Conservation (phyloP, 495 filamentous ascomycete genomes). For the Penicillium atrosanguineum region DNA sequence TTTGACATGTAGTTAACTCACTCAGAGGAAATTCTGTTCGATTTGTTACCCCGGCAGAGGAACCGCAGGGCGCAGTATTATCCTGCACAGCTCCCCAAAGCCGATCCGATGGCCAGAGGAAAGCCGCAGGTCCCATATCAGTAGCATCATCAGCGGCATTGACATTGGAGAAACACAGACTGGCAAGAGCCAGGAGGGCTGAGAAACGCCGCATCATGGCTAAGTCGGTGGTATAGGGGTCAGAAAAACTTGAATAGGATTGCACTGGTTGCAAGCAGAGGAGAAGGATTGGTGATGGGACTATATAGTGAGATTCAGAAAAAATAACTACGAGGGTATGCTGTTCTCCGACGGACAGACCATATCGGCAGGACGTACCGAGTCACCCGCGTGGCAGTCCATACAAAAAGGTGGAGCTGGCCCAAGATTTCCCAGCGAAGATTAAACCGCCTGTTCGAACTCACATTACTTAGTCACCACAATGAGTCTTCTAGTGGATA, state of each 20-base stretch:
- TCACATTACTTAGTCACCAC: too few species aligned
- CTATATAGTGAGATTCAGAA: too few species aligned
- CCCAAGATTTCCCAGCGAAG: too few species aligned
- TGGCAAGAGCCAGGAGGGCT: slow-evolving; percentile 11
- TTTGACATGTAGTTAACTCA: slow-evolving; percentile 11
- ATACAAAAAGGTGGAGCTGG: too few species aligned
- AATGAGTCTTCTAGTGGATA: too few species aligned
- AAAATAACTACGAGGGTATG: not conserved
- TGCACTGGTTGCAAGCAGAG: too few species aligned
- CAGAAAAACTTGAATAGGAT: too few species aligned
- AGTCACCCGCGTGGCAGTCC: not conserved
- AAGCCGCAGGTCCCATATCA: slow-evolving; percentile 53
- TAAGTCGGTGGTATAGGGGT: too few species aligned
- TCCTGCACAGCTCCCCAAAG: slow-evolving; percentile 43
- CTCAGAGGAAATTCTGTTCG: slow-evolving; percentile 46
- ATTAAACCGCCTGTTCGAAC: too few species aligned
- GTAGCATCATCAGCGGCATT: slow-evolving; percentile 11
- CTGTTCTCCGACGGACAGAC: not conserved
- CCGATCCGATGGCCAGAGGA: slow-evolving; percentile 52
- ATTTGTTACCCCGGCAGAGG: slow-evolving; percentile 33
- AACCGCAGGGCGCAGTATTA: slow-evolving; percentile 49
- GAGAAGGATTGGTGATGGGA: too few species aligned
- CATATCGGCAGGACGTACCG: slow-evolving; percentile 1
- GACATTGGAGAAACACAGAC: not conserved
- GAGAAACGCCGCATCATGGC: slow-evolving; percentile 3